phyloP scores from a whole-genome alignment of 257 asterid species.

The Paraleonurus japonicus region DNA sequence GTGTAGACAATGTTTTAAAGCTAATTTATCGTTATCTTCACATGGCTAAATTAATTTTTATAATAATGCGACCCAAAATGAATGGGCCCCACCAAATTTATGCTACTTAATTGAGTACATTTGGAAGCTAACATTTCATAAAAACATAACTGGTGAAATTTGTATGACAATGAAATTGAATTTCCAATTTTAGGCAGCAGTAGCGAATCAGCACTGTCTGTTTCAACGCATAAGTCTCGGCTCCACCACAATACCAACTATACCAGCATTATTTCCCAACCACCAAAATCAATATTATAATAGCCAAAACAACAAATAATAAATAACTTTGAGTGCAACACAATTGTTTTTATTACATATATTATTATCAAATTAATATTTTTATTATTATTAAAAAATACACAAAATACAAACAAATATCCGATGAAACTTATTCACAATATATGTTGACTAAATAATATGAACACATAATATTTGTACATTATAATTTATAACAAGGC shows the following conservation, averaged over 20 bases:
- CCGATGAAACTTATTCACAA: too few species aligned
- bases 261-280: not conserved
- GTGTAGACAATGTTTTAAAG: not conserved
- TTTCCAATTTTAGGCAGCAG: not conserved
- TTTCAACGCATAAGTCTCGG: not conserved
- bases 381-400: too few species aligned
- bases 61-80: not conserved
- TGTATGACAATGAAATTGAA: not conserved
- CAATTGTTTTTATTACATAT: too few species aligned
- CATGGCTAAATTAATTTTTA: not conserved
- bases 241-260: not conserved
- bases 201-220: not conserved
- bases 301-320: too few species aligned
- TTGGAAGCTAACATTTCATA: not conserved
- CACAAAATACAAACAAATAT: too few species aligned
- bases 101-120: not conserved
- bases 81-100: not conserved
- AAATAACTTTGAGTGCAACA: too few species aligned
- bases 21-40: not conserved
- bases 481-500: too few species aligned
- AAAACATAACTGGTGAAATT: not conserved
- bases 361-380: too few species aligned
- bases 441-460: too few species aligned
- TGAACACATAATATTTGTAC: too few species aligned
- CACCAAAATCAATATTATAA: not conserved